Conservation (phyloP, 306 rosid species). For the Medicago arabica region DNA sequence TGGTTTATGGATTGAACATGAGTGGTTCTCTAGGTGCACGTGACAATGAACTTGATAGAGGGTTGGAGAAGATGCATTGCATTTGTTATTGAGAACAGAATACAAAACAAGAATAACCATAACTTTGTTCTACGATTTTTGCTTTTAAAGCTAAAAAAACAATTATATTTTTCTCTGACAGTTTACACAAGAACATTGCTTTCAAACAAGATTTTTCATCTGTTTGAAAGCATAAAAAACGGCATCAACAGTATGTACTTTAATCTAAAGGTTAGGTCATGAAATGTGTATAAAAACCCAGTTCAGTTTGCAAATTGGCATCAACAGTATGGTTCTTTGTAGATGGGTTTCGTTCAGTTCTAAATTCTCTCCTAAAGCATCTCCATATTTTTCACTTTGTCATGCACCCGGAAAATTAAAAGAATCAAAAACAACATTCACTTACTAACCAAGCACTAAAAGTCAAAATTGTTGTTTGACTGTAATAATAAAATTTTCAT, state of each 20-base stretch:
- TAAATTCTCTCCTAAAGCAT: conserved; percentile 32
- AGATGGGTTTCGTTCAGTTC: not conserved
- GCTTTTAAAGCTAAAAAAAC: conserved; percentile 2
- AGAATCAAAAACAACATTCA: conserved; percentile 19
- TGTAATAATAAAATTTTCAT: conserved; percentile 13
- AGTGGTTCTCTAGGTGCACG: not conserved
- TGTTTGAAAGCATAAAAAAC: not conserved
- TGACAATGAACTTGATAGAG: not conserved
- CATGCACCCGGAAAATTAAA: not conserved
- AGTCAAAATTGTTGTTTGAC: conserved; percentile 35
- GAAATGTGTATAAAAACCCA: not conserved
- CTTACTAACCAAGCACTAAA: conserved; percentile 1
- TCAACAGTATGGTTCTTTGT: not conserved
- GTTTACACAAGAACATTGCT: conserved; percentile 9
- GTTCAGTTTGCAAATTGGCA: not conserved
- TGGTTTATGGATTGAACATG: not conserved
- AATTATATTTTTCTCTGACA: not conserved
- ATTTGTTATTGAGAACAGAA: not conserved
- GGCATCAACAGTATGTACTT: not conserved
- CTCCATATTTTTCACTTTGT: conserved; percentile 18
- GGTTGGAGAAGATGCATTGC: not conserved
- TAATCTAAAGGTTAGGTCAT: not conserved
- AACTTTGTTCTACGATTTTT: not conserved
- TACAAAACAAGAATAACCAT: not conserved
- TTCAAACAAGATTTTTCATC: conserved; percentile 4